Evolutionary conservation across 2,329 filamentous ascomycete species (phyloP).

Genomic region (Fusarium sp.): DNA sequence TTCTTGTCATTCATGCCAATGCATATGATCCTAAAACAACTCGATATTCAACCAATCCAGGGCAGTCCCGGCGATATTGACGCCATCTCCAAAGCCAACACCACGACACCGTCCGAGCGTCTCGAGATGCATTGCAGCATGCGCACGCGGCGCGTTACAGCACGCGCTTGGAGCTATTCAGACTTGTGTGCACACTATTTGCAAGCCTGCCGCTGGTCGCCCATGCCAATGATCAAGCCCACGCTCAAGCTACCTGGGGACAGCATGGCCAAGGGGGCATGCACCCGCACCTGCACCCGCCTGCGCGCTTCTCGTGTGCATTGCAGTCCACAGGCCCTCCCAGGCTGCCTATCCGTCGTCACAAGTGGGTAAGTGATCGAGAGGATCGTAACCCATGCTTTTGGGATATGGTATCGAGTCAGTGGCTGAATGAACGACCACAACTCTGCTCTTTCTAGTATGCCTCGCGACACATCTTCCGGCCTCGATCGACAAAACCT

Average conservation of each 20-base stretch:
- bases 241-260: background rate
- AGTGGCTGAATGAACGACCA: background rate
- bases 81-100: slow-evolving; percentile 16
- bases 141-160: slow-evolving; percentile 14
- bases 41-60: background rate
- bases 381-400: slow-evolving; percentile 17
- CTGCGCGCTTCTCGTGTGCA: slow-evolving; percentile 21
- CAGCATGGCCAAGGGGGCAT: background rate
- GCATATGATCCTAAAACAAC: background rate
- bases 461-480: background rate
- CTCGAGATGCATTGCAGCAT: background rate
- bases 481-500: background rate
- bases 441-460: slow-evolving; percentile 1
- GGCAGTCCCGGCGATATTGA: slow-evolving; percentile 2
- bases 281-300: background rate
- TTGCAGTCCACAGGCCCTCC: slow-evolving; percentile 31
- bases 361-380: slow-evolving; percentile 12
- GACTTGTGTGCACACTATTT: slow-evolving; percentile 3
- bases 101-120: slow-evolving; percentile 20
- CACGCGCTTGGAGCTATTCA: slow-evolving; percentile 13
- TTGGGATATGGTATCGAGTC: slow-evolving; percentile 8
- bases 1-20: background rate
- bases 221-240: background rate
- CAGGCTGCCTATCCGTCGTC: background rate
- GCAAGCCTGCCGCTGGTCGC: slow-evolving; percentile 6